A percentile compares a stretch with the other conserved stretches of the same genome.
phyloP scores from a whole-genome alignment of 192 early-diverging fungal species.

The Umbelopsis vinacea region DNA sequence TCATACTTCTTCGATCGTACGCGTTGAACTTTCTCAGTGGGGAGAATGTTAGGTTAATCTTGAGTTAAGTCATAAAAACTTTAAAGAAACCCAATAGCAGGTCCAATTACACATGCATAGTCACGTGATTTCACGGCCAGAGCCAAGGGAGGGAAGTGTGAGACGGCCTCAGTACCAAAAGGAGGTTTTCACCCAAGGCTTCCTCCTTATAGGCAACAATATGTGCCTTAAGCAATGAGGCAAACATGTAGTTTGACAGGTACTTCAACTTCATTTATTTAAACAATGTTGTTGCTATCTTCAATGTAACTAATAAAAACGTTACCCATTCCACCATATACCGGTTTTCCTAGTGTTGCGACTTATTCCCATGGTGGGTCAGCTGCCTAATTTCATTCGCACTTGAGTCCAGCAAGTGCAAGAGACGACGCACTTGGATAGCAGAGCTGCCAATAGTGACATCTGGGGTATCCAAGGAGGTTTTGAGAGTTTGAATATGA shows the following conservation, averaged over 20 bases:
- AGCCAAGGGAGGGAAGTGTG: neutral
- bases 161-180: slow-evolving; percentile 9
- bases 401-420: slow-evolving; percentile 21
- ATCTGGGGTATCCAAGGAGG: slow-evolving; percentile 1
- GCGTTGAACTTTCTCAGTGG: no score
- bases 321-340: neutral
- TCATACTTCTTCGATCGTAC: no score
- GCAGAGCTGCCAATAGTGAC: slow-evolving; percentile 4
- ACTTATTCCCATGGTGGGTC: neutral
- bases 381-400: slow-evolving; percentile 10
- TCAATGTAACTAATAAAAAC: neutral
- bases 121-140: no score
- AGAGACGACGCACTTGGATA: slow-evolving; percentile 17
- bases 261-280: slow-evolving; percentile 3
- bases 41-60: no score
- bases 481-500: slow-evolving; percentile 1
- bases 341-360: neutral
- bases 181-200: slow-evolving; percentile 11
- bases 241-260: neutral
- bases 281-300: neutral
- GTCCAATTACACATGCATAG: no score
- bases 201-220: slow-evolving; percentile 22
- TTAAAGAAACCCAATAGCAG: no score
- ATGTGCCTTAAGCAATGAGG: neutral
- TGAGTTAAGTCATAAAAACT: no score